A percentile compares a stretch with the other conserved stretches of the same genome.
Conservation (phyloP, 1,284 basidiomycete genomes). For the Omphalotus olearius region DNA sequence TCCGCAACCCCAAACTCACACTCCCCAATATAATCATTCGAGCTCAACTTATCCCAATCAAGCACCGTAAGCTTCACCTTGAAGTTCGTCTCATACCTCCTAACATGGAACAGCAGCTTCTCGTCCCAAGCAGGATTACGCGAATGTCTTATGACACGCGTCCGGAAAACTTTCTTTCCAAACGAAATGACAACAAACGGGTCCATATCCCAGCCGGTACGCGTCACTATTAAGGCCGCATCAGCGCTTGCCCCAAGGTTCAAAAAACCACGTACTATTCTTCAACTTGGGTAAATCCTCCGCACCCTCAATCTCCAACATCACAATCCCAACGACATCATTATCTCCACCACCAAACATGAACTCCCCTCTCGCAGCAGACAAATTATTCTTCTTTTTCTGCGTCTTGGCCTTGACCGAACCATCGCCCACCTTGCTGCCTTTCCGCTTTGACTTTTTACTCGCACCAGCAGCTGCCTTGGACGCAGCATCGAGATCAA, state of each 20-base stretch:
- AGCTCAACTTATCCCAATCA: slow-evolving; percentile 93
- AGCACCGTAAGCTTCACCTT: slow-evolving; percentile 79
- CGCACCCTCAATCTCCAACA: slow-evolving; percentile 73
- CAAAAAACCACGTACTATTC: slow-evolving; percentile 61
- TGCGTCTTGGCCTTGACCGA: not conserved
- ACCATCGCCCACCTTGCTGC: not conserved
- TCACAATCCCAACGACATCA: slow-evolving; percentile 92
- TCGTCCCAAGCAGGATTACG: slow-evolving; percentile 94
- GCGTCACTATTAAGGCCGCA: slow-evolving; percentile 52
- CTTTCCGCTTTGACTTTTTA: not conserved
- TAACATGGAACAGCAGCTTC: slow-evolving; percentile 93
- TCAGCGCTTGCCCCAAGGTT: slow-evolving; percentile 9
- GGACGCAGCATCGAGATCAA: slow-evolving; percentile 4
- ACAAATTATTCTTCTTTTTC: not conserved
- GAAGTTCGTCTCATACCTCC: slow-evolving; percentile 78
- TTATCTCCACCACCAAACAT: slow-evolving; percentile 48
- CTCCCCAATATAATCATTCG: slow-evolving; percentile 86
- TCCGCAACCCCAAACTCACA: slow-evolving; percentile 66
- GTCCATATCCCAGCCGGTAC: slow-evolving; percentile 94
- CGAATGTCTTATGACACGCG: slow-evolving; percentile 84
- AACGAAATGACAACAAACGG: slow-evolving; percentile 96
- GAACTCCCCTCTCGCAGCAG: slow-evolving; percentile 19
- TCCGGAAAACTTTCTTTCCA: slow-evolving; percentile 95
- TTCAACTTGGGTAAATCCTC: slow-evolving; percentile 82
- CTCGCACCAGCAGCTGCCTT: not conserved